Evolutionary conservation across 2,329 filamentous ascomycete species (phyloP).

Genomic region (Monosporascus sp.): DNA sequence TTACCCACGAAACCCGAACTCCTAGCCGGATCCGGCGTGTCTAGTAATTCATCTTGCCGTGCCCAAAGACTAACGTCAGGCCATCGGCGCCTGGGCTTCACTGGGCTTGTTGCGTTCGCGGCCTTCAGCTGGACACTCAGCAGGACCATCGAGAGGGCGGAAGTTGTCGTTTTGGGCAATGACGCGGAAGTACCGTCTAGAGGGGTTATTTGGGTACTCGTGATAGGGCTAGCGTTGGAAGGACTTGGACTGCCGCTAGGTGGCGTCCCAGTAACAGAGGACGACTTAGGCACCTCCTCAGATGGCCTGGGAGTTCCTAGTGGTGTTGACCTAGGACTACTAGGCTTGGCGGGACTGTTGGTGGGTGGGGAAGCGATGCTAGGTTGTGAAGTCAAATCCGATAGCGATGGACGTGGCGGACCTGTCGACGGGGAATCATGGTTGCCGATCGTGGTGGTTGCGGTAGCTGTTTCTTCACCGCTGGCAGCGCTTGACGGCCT

Average conservation of each 20-base stretch:
- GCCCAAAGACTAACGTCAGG: not conserved
- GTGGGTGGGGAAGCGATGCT: too few species aligned
- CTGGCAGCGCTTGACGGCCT: too few species aligned
- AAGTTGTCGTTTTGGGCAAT: not conserved
- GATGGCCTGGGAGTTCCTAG: not conserved
- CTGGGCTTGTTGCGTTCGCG: not conserved
- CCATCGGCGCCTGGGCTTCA: not conserved
- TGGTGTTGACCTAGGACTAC: not conserved
- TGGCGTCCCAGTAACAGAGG: not conserved
- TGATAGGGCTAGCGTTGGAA: not conserved
- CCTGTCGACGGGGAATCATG: too few species aligned
- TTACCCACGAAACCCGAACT: constrained; percentile 9
- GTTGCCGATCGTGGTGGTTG: too few species aligned
- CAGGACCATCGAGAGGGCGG: not conserved
- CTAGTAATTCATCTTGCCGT: not conserved
- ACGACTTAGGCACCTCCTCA: not conserved
- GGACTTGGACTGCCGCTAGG: not conserved
- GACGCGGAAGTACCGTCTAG: not conserved
- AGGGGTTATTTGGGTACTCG: not conserved
- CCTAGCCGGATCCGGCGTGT: not conserved
- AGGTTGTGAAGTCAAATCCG: too few species aligned
- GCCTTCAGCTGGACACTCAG: not conserved
- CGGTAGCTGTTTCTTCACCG: too few species aligned
- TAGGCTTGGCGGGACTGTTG: too few species aligned
- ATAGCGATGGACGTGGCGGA: too few species aligned